These are phyloP conservation scores for Colletotrichum costaricense DNA, from an alignment of 2,329 filamentous ascomycete genomes.

Conservation along the genomic window DNA sequence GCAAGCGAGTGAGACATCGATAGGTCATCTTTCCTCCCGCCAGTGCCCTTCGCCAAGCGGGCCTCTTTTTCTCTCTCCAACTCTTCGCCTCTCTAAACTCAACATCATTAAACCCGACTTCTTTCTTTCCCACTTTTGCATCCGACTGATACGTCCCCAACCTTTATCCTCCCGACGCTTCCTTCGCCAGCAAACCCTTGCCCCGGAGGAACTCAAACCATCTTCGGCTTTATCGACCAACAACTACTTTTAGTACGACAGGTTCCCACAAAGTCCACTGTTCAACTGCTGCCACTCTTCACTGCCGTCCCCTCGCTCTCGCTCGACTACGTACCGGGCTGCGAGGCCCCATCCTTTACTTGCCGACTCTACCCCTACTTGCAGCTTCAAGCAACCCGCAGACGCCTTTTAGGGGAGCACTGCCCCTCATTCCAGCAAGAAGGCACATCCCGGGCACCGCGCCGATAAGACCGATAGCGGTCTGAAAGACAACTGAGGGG, in stretches of 20 bases:
- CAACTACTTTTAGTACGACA: slow-evolving; percentile 23
- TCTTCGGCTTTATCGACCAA: background rate
- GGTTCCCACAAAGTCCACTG: slow-evolving; percentile 27
- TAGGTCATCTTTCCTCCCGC: slow-evolving; percentile 7
- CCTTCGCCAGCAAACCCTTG: slow-evolving; percentile 13
- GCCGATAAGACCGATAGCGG: slow-evolving; percentile 36
- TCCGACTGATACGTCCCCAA: slow-evolving; percentile 15
- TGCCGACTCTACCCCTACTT: slow-evolving; percentile 27
- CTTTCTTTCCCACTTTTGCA: slow-evolving; percentile 7
- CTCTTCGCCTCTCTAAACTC: background rate
- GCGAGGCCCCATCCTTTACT: slow-evolving; percentile 28
- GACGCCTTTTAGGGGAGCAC: slow-evolving; percentile 19
- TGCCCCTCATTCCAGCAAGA: slow-evolving; percentile 32
- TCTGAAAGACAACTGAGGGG: slow-evolving; percentile 26
- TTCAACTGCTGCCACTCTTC: slow-evolving; percentile 4
- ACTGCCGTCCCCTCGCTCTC: background rate
- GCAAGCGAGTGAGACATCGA: slow-evolving; percentile 16
- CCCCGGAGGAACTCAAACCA: background rate
- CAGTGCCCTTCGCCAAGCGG: background rate
- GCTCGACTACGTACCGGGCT: slow-evolving; percentile 17
- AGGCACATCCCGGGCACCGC: slow-evolving; percentile 26
- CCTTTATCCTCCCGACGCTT: slow-evolving; percentile 7
- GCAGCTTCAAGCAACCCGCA: background rate
- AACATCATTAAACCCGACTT: background rate
- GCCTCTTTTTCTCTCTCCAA: background rate